Base-by-base conservation (phyloP, 2,329 filamentous ascomycete species). In the Colletotrichum sp. region DNA sequence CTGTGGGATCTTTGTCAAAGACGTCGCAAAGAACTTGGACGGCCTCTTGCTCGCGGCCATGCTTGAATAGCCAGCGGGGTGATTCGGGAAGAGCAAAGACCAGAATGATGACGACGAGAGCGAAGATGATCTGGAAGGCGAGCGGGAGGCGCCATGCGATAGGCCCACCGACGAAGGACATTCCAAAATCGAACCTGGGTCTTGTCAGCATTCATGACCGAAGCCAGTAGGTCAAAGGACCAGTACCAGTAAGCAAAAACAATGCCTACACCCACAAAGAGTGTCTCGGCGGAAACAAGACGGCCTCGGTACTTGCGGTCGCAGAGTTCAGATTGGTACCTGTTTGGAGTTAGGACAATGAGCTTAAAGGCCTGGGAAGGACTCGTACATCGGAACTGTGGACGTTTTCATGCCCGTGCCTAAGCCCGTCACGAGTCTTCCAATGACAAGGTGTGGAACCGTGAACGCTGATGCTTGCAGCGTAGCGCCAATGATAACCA, bases 321-420 rank as follows among this genome's bases (percentile, higher is more conserved):
- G 63, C 84, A 87, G 2, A 88, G 81, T 77, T 89, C 88, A 1
- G 85, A 83, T 74, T 89, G 87, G 71, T 87, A 86, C 83, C 79
- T 77, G 55, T 13, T 15, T 9, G 15, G 1, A 12, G 30, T 34
- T 39, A 2, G 57, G 13, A 16, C 4, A 15, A 10, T 10, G 8
- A 8, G 6, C 5, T 15, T 48, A 7, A 4, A 67, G 12, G 12
- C 28, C 16, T 28, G 59, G 30, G 2, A 32, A 32, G 30, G n/a
- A 13, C 16, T 18, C 75, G 2, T 69, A 83, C 80, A 83, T 84
- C 1, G 84, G 84, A 1, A 86, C 82, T 1, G 84, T 86, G 5
- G 81, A 82, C 0, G 83, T 84, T 48, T 84, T 77, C 72, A 75
- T 68, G n/a, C 83, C 83, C 77, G 85, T 85, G 8, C 84, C 84